phyloP scores from a whole-genome alignment of 2,329 filamentous ascomycete species.

The Stagonosporopsis cucurbitacearum region DNA sequence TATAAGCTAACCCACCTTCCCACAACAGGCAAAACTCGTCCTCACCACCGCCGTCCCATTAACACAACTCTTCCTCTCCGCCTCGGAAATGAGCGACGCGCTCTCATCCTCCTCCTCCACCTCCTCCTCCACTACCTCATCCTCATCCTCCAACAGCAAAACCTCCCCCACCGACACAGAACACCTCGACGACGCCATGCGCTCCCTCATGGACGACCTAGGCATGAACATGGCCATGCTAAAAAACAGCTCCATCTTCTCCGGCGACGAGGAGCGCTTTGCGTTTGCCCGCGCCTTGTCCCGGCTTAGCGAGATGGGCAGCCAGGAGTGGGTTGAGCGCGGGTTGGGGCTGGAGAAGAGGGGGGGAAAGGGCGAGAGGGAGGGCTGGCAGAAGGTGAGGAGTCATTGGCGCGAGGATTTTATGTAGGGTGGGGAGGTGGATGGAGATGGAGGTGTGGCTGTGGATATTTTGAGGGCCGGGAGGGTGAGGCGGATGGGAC shows the following conservation, averaged over 20 bases:
- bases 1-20: too few species aligned
- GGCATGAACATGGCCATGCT: conserved; percentile 84
- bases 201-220: conserved; percentile 84
- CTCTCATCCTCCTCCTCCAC: conserved; percentile 46
- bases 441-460: too few species aligned
- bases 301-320: conserved; percentile 89
- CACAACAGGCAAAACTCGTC: conserved; percentile 82
- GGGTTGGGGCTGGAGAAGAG: conserved; percentile 68
- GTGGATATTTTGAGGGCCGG: too few species aligned
- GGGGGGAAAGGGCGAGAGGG: conserved; percentile 70
- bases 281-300: conserved; percentile 90
- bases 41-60: conserved; percentile 88
- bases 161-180: conserved; percentile 54
- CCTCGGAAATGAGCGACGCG: conserved; percentile 55
- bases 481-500: too few species aligned
- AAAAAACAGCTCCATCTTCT: conserved; percentile 86
- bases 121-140: conserved; percentile 20
- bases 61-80: conserved; percentile 82
- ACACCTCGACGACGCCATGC: conserved; percentile 72
- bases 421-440: too few species aligned
- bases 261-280: conserved; percentile 94
- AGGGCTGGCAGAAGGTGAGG: conserved; percentile 69
- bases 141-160: too few species aligned
- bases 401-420: conserved; percentile 67
- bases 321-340: conserved; percentile 90